phyloP scores from a whole-genome alignment of 768 basidiomycete species.

The Psilocybe subaeruginosa region DNA sequence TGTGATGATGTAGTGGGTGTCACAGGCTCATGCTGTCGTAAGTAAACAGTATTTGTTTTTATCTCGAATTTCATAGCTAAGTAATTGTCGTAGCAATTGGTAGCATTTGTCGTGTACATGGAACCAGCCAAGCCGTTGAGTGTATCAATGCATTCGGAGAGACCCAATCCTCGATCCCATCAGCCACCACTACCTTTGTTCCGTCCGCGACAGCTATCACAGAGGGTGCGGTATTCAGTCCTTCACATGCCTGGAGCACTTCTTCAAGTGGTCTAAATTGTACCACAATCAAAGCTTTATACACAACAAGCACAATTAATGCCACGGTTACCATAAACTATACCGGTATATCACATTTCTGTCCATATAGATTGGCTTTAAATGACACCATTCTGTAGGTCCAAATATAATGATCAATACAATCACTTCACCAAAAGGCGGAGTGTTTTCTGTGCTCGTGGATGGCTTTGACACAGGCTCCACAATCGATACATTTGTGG shows the following conservation, averaged over 20 bases:
- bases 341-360: slow-evolving; percentile 13
- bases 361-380: neutral
- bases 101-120: neutral
- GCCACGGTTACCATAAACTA: slow-evolving; percentile 23
- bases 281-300: slow-evolving; percentile 7
- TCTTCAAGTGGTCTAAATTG: neutral
- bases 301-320: slow-evolving; percentile 18
- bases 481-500: slow-evolving; percentile 18
- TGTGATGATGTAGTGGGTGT: neutral
- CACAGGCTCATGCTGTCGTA: slow-evolving; percentile 3
- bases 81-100: neutral
- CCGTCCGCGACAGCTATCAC: slow-evolving; percentile 14
- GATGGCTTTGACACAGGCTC: slow-evolving; percentile 22
- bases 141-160: slow-evolving; percentile 22
- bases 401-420: slow-evolving; percentile 23
- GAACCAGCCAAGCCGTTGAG: neutral
- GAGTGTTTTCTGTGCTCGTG: slow-evolving; percentile 18
- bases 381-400: slow-evolving; percentile 6
- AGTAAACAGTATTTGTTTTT: neutral
- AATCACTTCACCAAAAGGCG: slow-evolving; percentile 20
- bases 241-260: slow-evolving; percentile 3
- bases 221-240: neutral
- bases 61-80: too few species aligned
- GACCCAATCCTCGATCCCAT: slow-evolving; percentile 18
- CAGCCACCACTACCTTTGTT: slow-evolving; percentile 18